Evolutionary conservation across 768 basidiomycete species (phyloP), one percentile per base, ranked within the genome.

Genomic region (Phylloporus sp.): DNA sequence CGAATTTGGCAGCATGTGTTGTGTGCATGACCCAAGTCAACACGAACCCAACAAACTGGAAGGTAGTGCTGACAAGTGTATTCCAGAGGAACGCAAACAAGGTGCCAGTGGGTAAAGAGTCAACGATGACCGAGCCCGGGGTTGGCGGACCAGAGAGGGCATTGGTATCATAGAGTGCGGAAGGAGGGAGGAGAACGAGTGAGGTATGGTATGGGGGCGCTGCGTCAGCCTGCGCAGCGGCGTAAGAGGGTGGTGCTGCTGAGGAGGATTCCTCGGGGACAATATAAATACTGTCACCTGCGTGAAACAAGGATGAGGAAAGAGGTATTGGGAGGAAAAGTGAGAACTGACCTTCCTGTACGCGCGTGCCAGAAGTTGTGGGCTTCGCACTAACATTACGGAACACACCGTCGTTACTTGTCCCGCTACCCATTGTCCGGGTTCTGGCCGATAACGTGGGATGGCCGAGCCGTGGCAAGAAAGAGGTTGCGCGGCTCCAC

Each of bases 161-260:
- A 56, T 81, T 84, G 31, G 62, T 23, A 18, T 66, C 57, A 15
- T 59, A 65, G 16, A 56, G 31, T 11, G 49, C 38, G 10, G 58
- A 55, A 4, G 68, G 58, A 9, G 95, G 93, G 7, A 95, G 85
- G 66, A 97, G 91, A n/a, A 98, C 82, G 3, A 92, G 95, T 2
- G 92, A 97, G 59, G 97, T 95, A 84, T 93, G 97, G 70, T 99
- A 99, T 1, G 94, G 90, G 5, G 97, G 97, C 7, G 93, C 94
- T n/a, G 92, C 84, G 69, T 99, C 97, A 15, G 89, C 85, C 65
- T 95, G 86, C 10, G 97, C 97, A 27, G 84, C 78, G 13, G 91
- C 86, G 68, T 99, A 98, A 8, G 95, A 88, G 2, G 97, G 97
- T 5, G 95, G 93, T 0, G 86, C 84, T 52, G 95, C 87, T 51